Percentiles rank a stretch among this genome's conserved stretches.
phyloP scores from a whole-genome alignment of 2,329 filamentous ascomycete genomes.

The Cladophialophora carrionii region DNA sequence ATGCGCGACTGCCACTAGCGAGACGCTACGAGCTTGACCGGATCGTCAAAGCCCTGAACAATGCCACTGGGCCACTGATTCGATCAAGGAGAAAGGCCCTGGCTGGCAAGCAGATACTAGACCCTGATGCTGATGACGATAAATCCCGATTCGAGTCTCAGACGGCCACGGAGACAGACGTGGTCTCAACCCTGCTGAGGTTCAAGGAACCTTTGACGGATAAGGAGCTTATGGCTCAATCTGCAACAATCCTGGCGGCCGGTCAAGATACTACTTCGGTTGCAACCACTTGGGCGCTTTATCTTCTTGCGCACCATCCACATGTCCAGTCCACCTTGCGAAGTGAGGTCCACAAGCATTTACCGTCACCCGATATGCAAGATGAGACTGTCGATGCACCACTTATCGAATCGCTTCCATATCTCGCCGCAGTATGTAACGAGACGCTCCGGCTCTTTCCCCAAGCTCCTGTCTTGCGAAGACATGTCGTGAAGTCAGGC shows the following conservation, averaged over 20 bases:
- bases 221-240: conserved; percentile 79
- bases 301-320: conserved; percentile 39
- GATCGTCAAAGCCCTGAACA: conserved; percentile 12
- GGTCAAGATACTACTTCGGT: conserved; percentile 46
- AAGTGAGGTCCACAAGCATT: conserved; percentile 36
- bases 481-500: conserved; percentile 58
- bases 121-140: conserved; percentile 7
- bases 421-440: conserved; percentile 76
- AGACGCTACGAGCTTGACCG: conserved; percentile 23
- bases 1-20: conserved; percentile 19
- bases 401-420: conserved; percentile 71
- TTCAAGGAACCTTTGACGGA: conserved; percentile 61
- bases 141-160: conserved; percentile 3
- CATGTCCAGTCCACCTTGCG: conserved; percentile 39
- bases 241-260: conserved; percentile 86
- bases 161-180: conserved; percentile 14
- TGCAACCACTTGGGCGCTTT: conserved; percentile 40
- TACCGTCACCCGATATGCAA: conserved; percentile 37
- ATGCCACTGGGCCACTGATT: conserved; percentile 21
- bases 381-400: conserved; percentile 30
- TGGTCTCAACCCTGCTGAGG: conserved; percentile 19
- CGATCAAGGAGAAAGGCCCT: conserved; percentile 12
- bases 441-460: conserved; percentile 75
- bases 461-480: conserved; percentile 70
- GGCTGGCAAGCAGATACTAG: background rate